Percentiles rank a stretch among this genome's conserved stretches.
phyloP scores from a whole-genome alignment of 345 rosid species.

The Microthlaspi erraticum region DNA sequence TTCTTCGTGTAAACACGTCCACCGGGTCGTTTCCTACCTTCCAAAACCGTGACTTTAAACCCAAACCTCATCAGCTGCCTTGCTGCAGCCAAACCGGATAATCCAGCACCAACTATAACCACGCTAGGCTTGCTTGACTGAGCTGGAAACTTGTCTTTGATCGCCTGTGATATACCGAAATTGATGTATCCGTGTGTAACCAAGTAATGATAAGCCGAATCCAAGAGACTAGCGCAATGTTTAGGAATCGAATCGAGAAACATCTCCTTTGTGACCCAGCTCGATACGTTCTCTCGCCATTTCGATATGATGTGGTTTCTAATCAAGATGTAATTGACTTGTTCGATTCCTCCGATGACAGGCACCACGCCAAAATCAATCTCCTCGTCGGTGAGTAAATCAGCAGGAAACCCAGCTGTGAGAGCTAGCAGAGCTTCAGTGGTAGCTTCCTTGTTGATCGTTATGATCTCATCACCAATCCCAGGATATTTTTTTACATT shows the following conservation, averaged over 20 bases:
- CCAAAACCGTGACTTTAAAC: constrained; percentile 84
- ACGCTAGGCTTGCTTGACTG: constrained; percentile 62
- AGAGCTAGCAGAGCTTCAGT: constrained; percentile 86
- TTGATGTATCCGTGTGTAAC: constrained; percentile 81
- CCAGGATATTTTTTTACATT: constrained; percentile 39
- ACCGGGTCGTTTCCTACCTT: constrained; percentile 98
- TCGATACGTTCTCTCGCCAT: constrained; percentile 79
- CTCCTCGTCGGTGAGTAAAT: constrained; percentile 87
- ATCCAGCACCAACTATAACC: constrained; percentile 84
- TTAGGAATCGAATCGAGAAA: constrained; percentile 66
- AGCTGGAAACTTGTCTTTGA: constrained; percentile 67
- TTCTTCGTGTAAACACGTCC: constrained; percentile 95
- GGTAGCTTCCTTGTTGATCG: constrained; percentile 89
- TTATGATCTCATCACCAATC: constrained; percentile 83
- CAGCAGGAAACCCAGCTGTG: constrained; percentile 95
- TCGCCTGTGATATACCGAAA: constrained; percentile 79
- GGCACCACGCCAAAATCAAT: constrained; percentile 83
- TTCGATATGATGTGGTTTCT: constrained; percentile 85
- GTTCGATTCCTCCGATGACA: constrained; percentile 86
- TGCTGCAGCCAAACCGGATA: constrained; percentile 90
- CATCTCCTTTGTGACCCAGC: constrained; percentile 83
- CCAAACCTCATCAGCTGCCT: constrained; percentile 90
- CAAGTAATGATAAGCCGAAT: constrained; percentile 80
- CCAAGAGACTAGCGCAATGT: constrained; percentile 70
- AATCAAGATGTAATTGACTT: constrained; percentile 91